A percentile compares a stretch with the other conserved stretches of the same genome.
Evolutionary conservation across 495 filamentous ascomycete genomes (phyloP).

Genomic region (Aspergillus asperescens): DNA sequence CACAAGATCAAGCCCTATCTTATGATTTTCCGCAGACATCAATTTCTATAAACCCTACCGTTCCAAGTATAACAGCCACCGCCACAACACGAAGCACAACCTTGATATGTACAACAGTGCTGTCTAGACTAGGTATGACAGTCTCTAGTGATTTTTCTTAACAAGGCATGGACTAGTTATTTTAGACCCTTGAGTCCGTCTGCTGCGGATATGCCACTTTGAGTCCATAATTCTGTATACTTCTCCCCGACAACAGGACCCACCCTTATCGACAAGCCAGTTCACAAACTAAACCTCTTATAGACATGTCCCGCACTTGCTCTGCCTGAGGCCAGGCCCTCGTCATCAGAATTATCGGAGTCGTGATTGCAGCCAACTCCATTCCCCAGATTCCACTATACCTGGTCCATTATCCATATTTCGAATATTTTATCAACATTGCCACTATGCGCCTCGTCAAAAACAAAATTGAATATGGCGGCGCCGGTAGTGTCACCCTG

Average conservation of each 20-base stretch:
- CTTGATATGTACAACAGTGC: neutral
- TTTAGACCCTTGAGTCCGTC: too few relatives aligned
- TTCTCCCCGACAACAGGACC: too few relatives aligned
- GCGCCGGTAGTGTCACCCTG: slow-evolving; percentile 73
- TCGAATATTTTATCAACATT: neutral
- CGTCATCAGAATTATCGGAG: slow-evolving; percentile 1
- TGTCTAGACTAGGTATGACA: neutral
- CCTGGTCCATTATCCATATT: neutral
- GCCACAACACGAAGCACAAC: neutral
- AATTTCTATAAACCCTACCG: too few relatives aligned
- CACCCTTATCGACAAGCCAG: slow-evolving; percentile 24
- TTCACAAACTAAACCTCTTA: slow-evolving; percentile 7
- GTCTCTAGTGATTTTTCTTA: too few relatives aligned
- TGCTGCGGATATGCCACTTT: too few relatives aligned
- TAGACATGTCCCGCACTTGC: slow-evolving; percentile 15
- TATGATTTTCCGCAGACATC: too few relatives aligned
- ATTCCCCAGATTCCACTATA: neutral
- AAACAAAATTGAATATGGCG: slow-evolving; percentile 67
- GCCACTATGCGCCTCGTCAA: slow-evolving; percentile 62
- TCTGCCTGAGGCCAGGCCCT: slow-evolving; percentile 11
- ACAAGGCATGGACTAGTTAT: too few relatives aligned
- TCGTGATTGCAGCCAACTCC: neutral
- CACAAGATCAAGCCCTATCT: too few relatives aligned
- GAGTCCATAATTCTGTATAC: too few relatives aligned
- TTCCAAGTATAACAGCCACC: neutral